Percentiles rank a stretch among this genome's conserved stretches.
Evolutionary conservation across 78 protist species (phyloP).

Genomic region (Guillardia theta): DNA sequence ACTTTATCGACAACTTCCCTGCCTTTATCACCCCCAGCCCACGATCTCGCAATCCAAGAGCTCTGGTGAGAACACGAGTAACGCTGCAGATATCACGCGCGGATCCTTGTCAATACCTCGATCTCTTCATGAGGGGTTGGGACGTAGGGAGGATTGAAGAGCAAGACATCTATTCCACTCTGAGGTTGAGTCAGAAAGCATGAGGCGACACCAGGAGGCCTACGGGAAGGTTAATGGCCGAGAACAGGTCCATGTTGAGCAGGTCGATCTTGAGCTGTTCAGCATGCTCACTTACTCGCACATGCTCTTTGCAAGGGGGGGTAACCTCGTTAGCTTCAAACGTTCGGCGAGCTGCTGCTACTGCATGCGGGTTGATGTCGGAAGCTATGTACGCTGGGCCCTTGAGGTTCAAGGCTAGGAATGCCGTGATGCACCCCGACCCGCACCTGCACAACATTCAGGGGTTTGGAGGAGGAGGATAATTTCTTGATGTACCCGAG

Average conservation of each 20-base stretch:
- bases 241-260: background rate
- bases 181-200: background rate
- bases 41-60: slow-evolving; percentile 14
- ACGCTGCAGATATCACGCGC: background rate
- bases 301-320: background rate
- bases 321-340: background rate
- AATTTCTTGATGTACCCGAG: too few relatives aligned
- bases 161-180: slow-evolving; percentile 47
- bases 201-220: background rate
- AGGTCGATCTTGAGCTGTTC: background rate
- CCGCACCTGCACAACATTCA: background rate
- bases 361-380: slow-evolving; percentile 19
- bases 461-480: too few relatives aligned
- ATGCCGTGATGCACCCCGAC: background rate
- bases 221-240: background rate
- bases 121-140: slow-evolving; percentile 71
- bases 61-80: background rate
- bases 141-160: slow-evolving; percentile 80
- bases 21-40: slow-evolving; percentile 21
- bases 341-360: background rate
- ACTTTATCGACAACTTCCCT: background rate
- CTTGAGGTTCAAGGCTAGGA: background rate
- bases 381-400: background rate
- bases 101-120: background rate
- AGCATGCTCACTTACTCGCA: background rate